Evolutionary conservation across 768 basidiomycete species (phyloP), one percentile per base, ranked within the genome.

Genomic region (Boletus patriciae): DNA sequence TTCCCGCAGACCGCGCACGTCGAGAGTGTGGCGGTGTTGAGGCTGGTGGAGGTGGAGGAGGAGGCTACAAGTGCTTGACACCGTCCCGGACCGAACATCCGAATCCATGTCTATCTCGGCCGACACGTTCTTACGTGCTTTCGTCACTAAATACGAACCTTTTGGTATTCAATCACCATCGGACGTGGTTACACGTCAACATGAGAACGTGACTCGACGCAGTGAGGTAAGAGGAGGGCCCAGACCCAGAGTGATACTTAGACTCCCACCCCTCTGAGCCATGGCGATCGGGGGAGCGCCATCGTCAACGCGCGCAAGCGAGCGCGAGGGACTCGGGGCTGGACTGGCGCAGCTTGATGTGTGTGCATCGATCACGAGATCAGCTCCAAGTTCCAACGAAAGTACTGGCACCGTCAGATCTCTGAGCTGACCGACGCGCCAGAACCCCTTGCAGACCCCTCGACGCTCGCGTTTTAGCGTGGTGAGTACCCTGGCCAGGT

Each of bases 1-100:
- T 99, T 98, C 76, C 93, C 96, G 9, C 94, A 98, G 78, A 96
- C 94, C 25, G 89, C 91, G 13, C 95, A 98, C 77, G 92, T 96
- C 10, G 94, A 98, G 74, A 83, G 83, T 53, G 85, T 92, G 13
- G 87, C 87, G 7, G 79, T 91, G 29, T 73, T 92, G 63, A 77
- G 83, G 60, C 73, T 86, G 43, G 74, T 73, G 8, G 59, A 55
- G 36, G 25, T 21, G 4, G 44, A 43, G 43, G 54, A 50, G 6
- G 34, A 12, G 13, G 15, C 12, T 15, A 15, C 34, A 13, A 34
- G 34, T 34, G 15, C 34, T 34, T 34, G 34, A 34, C 15, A 31
- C 33, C 33, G 13, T 34, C 33, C 8, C 34, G n/a, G n/a, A n/a
- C n/a, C 25, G 25, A 25, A 25, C 25, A 15, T 38, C 37, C 16